A percentile compares a stretch with the other conserved stretches of the same genome.
Conservation (phyloP, 2,329 filamentous ascomycete species). For the Helotiales sp. region DNA sequence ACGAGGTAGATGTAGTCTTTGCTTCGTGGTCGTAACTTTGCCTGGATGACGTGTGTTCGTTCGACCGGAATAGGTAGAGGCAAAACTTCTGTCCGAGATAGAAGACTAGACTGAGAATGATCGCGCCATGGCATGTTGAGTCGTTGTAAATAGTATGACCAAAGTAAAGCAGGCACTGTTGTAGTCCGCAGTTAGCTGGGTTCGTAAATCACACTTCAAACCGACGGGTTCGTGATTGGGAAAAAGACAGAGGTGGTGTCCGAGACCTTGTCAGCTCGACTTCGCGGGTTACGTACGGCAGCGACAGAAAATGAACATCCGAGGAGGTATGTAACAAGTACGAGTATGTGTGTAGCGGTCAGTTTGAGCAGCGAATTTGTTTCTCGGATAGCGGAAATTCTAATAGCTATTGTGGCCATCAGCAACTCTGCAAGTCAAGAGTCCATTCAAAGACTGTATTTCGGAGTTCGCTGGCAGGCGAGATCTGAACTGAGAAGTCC, state of each 20-base stretch:
- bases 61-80: constrained; percentile 20
- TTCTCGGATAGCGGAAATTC: constrained; percentile 7
- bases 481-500: too few species aligned
- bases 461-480: too few species aligned
- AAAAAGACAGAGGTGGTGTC: too few species aligned
- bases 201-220: not conserved
- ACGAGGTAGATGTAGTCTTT: constrained; percentile 15
- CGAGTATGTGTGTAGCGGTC: constrained; percentile 2
- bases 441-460: too few species aligned
- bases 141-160: constrained; percentile 11
- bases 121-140: constrained; percentile 13
- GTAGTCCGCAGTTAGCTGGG: not conserved
- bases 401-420: not conserved
- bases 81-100: constrained; percentile 22
- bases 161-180: constrained; percentile 11
- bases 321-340: constrained; percentile 15
- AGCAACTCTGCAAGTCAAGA: not conserved
- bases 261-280: not conserved
- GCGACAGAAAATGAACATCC: constrained; percentile 18
- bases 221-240: not conserved
- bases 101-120: constrained; percentile 16
- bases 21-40: not conserved
- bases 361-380: constrained; percentile 7
- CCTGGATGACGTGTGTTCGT: constrained; percentile 15
- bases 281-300: not conserved